Evolutionary conservation across 2,329 filamentous ascomycete genomes (phyloP), one percentile per base, ranked within the genome.

Genomic region (Lecanicillium sp.): DNA sequence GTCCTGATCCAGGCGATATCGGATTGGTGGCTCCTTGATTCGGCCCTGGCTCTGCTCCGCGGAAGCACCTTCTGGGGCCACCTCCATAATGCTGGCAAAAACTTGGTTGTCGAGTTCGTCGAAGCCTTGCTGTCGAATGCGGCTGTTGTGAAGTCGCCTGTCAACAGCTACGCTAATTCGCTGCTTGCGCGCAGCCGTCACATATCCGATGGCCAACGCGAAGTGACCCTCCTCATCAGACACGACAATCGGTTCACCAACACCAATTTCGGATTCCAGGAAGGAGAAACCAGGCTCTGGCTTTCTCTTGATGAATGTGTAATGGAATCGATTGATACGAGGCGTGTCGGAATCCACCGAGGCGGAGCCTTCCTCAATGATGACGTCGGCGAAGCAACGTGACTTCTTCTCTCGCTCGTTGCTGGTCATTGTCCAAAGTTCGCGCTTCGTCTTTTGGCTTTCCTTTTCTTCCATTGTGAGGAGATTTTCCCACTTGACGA

Each of bases 371-470:
- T 87, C 82, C 55, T 91, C 83, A 54, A 98, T 85, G 29, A 93
- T 74, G 15, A 98, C 83, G 56, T 91, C 84, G 9, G 87, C 81
- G 63, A 97, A 97, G 64, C 93, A 97, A 47, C 91, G 81, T 2
- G 90, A 90, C 9, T 91, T 75, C 59, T 86, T 87, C 64, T 98
- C 90, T 39, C 93, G 84, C 62, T 97, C 89, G 1, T 72, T 74
- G 62, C 93, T 96, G 19, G 90, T 70, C 87, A 98, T 94, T 0
- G 90, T 96, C 93, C 93, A 98, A 2, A 98, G 72, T 62, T 98
- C 93, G 55, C 90, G 78, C 52, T 90, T 83, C 54, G 90, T 85
- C 59, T 87, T 94, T 62, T 93, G 85, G 60, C 86, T 82, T 58
- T 95, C 90, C 57, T 85, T 88, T 64, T 98, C 93, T 69, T 98